Evolutionary conservation across 2,329 filamentous ascomycete genomes (phyloP).

Genomic region (Intubia oerlemansii): DNA sequence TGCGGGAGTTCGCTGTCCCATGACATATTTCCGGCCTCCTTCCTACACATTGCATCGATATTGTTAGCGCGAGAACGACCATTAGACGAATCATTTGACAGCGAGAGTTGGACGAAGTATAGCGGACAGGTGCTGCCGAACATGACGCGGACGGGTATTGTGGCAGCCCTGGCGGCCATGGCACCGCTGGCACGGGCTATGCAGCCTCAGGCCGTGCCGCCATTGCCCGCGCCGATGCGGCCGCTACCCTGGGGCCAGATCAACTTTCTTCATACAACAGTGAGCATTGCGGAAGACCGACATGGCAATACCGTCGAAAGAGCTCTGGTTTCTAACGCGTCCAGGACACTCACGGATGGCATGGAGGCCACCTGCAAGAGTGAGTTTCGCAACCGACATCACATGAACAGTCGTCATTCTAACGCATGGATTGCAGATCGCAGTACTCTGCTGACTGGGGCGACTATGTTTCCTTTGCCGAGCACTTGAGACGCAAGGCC

Average conservation of each 20-base stretch:
- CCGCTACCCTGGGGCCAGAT: constrained; percentile 80
- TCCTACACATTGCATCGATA: too few relatives aligned
- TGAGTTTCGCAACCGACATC: too few relatives aligned
- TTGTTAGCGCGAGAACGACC: too few relatives aligned
- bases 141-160: too few relatives aligned
- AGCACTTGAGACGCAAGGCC: constrained; percentile 59
- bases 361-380: constrained; percentile 83
- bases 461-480: constrained; percentile 84
- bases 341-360: constrained; percentile 77
- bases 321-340: neutral
- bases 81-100: too few relatives aligned
- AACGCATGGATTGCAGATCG: constrained; percentile 33
- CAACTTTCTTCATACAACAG: constrained; percentile 89
- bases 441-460: constrained; percentile 96
- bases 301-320: neutral
- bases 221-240: constrained; percentile 62
- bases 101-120: too few relatives aligned
- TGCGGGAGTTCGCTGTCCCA: too few relatives aligned
- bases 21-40: too few relatives aligned
- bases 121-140: too few relatives aligned
- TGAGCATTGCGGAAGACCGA: too few relatives aligned
- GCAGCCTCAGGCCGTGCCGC: constrained; percentile 63
- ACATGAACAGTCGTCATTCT: neutral
- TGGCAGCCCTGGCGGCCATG: too few relatives aligned
- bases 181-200: constrained; percentile 26